Base-by-base conservation (phyloP, 1,139 yeast species). In the Saccharomyces pastorianus region DNA sequence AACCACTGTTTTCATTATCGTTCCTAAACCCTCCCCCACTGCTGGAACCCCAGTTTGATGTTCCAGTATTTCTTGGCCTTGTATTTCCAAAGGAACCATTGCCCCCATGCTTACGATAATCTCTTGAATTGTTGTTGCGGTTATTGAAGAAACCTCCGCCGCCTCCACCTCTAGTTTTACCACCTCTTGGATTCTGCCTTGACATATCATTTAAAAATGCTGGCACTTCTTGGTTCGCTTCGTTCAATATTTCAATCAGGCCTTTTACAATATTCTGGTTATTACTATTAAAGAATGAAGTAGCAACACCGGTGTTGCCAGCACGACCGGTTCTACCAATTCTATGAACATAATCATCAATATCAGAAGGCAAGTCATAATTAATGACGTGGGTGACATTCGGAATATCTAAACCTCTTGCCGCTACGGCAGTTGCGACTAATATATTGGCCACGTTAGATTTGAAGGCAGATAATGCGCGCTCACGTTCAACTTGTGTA, bases 241-340 rank as follows among this genome's bases (percentile, higher is more conserved):
- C 99, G 64, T 82, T 74, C 68, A 93, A 83, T 66, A 93, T 81
- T 57, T 88, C 96, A 69, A 89, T 73, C 73, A 93, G 76, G 57
- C 89, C 96, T 74, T 88, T 88, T 62, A 83, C 93, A 68, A 93
- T 80, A 70, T 89, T 90, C 72, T 81, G 84, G 82, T 89, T 93
- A 73, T 86, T 86, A 76, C 96, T 85, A 84, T 91, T 93, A 76
- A 93, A 88, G 79, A 93, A 91, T 52, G 98, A 95, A 63, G 96
- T 88, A 63, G 98, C 96, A 67, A 87, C 80, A 85, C 99, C 99
- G 60, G 85, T 84, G 78, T 91, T 93, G 80, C 98, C 98, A 67
- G 98, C 98, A 84, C 99, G 95, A 74, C 98, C 99, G 67, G 99
- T 93, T 84, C 99, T 95, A 80, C 98, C 98, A 71, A 93, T 91